Percentiles rank a stretch among this genome's conserved stretches.
Conservation (phyloP, 1,284 basidiomycete species). For the Trichosporon ovoides region DNA sequence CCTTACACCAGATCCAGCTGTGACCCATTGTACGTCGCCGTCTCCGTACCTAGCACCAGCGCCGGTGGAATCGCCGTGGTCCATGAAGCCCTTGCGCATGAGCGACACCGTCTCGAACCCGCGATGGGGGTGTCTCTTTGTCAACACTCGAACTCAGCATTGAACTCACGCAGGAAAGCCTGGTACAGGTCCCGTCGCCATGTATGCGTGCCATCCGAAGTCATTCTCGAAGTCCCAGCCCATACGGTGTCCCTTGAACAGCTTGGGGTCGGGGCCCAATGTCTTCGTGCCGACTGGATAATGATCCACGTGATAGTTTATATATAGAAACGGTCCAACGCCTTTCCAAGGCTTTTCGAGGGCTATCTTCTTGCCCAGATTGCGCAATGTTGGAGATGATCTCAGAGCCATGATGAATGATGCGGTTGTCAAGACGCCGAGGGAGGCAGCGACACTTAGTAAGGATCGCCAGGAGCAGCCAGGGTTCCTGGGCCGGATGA, state of each 20-base stretch:
- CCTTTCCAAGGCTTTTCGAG: slow-evolving; percentile 13
- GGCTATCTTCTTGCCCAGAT: slow-evolving; percentile 9
- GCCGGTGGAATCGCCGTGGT: slow-evolving; percentile 20
- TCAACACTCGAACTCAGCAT: not conserved
- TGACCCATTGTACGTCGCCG: slow-evolving; percentile 94
- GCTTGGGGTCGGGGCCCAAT: slow-evolving; percentile 9
- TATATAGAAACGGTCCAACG: slow-evolving; percentile 15
- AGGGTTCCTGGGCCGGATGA: no score
- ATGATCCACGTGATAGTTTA: slow-evolving; percentile 10
- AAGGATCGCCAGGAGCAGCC: no score
- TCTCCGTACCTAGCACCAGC: slow-evolving; percentile 36
- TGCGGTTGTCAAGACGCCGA: no score
- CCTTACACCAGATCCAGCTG: slow-evolving; percentile 62
- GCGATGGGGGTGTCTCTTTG: slow-evolving; percentile 12
- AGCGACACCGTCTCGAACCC: slow-evolving; percentile 18
- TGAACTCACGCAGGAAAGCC: slow-evolving; percentile 10
- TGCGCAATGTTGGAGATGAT: not conserved
- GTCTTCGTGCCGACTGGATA: slow-evolving; percentile 14
- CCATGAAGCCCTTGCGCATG: slow-evolving; percentile 14
- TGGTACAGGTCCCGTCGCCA: slow-evolving; percentile 9
- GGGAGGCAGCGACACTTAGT: no score
- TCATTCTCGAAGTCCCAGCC: slow-evolving; percentile 16
- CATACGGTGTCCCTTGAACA: slow-evolving; percentile 11
- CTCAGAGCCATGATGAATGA: not conserved
- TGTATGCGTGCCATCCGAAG: slow-evolving; percentile 18